Conservation (phyloP, 1,284 basidiomycete genomes). For the Sporisorium reilianum region DNA sequence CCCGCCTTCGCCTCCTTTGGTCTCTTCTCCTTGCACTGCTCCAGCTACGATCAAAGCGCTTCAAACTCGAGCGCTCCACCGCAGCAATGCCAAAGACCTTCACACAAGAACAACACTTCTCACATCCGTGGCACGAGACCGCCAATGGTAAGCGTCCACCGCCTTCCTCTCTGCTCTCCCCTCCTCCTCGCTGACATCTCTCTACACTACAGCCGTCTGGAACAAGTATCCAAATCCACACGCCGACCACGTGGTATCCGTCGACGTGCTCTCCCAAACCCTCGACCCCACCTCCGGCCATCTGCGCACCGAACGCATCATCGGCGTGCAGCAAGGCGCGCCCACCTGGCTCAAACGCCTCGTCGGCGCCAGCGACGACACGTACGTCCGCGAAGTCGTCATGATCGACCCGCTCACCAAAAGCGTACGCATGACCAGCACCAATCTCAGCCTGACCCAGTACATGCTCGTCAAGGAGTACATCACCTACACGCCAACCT, state of each 20-base stretch:
- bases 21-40: background rate
- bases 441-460: constrained; percentile 82
- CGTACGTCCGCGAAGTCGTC: constrained; percentile 90
- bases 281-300: constrained; percentile 86
- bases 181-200: background rate
- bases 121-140: constrained; percentile 39
- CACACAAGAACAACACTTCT: constrained; percentile 30
- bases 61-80: background rate
- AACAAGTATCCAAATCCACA: constrained; percentile 95
- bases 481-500: constrained; percentile 81
- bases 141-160: constrained; percentile 36
- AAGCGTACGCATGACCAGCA: constrained; percentile 54
- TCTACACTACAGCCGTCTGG: constrained; percentile 76
- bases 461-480: constrained; percentile 88
- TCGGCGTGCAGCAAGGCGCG: constrained; percentile 87
- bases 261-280: constrained; percentile 87
- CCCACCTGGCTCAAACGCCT: constrained; percentile 87
- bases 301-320: constrained; percentile 84
- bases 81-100: constrained; percentile 41
- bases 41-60: background rate
- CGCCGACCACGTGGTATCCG: constrained; percentile 88
- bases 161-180: background rate
- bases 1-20: background rate
- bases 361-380: constrained; percentile 89
- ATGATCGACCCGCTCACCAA: constrained; percentile 72